Base-by-base conservation (phyloP, 2,329 filamentous ascomycete species). In the Colletotrichum eleusines region DNA sequence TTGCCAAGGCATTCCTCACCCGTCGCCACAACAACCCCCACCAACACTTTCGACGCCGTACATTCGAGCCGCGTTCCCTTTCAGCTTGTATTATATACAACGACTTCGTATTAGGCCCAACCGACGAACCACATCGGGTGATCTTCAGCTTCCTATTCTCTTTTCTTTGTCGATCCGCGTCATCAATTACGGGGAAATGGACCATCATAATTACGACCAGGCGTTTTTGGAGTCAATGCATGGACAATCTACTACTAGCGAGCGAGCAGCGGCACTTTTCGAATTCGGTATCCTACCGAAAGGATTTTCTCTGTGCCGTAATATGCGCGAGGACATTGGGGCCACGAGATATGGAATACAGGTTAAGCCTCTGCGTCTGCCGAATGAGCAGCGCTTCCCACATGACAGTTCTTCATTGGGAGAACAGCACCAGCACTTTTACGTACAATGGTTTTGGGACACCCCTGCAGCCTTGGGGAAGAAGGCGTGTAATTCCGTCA, bases 211-310 rank as follows among this genome's bases (percentile, higher is more conserved):
- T 71, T 53, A 54, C 48, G 69, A 71, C 48, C 31, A 63, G 69
- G 69, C 69, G 69, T 71, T 71, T 62, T 69, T 57, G 69, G 69
- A 69, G 69, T 71, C 60, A 71, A 48, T 63, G 64, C 69, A 71
- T 68, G 65, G 65, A 14, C 58, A 63, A 63, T 59, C 53, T 18
- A 18, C 26, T 31, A 68, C 35, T 46, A 71, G 69, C 69, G 69
- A 71, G 69, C 69, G 65, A 71, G 69, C 64, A 59, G 69, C 59
- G 69, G 59, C 69, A 71, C 64, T 63, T 68, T 71, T 63, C 53
- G 11, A 35, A 63, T 69, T 63, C 64, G 38, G 64, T 48, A 69
- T 60, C 53, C 65, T 63, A 54, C 44, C 59, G 31, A 68, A 40
- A 11, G 35, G 31, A 20, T 20, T 59, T 14, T 38, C 53, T 14